phyloP scores from a whole-genome alignment of 148 eudicot species.

The Rhododendron kiyosumense region DNA sequence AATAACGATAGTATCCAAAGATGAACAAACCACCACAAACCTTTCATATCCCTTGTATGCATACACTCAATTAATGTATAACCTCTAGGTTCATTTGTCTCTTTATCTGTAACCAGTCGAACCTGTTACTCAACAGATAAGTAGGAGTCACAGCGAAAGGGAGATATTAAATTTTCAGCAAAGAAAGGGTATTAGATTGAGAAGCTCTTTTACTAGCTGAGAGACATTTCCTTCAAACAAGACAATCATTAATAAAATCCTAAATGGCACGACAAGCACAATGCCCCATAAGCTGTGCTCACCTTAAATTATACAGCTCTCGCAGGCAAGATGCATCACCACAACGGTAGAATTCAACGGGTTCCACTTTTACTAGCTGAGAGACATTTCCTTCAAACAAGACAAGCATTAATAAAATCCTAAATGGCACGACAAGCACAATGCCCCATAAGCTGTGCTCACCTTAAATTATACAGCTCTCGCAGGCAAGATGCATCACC shows the following conservation, averaged over 20 bases:
- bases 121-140: slow-evolving; percentile 45
- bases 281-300: slow-evolving; percentile 97
- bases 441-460: slow-evolving; percentile 97
- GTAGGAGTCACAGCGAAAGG: slow-evolving; percentile 19
- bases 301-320: slow-evolving; percentile 78
- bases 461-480: slow-evolving; percentile 78
- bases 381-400: slow-evolving; percentile 9
- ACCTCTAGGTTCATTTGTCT: slow-evolving; percentile 79
- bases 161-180: not conserved
- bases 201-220: not conserved
- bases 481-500: slow-evolving; percentile 66
- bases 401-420: slow-evolving; percentile 33
- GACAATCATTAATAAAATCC: slow-evolving; percentile 33
- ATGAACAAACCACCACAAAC: slow-evolving; percentile 23
- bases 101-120: slow-evolving; percentile 67
- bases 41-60: slow-evolving; percentile 99
- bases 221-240: slow-evolving; percentile 9
- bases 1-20: not conserved
- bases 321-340: slow-evolving; percentile 66
- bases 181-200: slow-evolving; percentile 12
- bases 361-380: not conserved
- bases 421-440: slow-evolving; percentile 93
- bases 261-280: slow-evolving; percentile 93
- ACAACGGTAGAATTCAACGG: too few relatives aligned
- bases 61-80: slow-evolving; percentile 90